Evolutionary conservation across 306 rosid genomes (phyloP).

Genomic region (Canavalia gladiata): DNA sequence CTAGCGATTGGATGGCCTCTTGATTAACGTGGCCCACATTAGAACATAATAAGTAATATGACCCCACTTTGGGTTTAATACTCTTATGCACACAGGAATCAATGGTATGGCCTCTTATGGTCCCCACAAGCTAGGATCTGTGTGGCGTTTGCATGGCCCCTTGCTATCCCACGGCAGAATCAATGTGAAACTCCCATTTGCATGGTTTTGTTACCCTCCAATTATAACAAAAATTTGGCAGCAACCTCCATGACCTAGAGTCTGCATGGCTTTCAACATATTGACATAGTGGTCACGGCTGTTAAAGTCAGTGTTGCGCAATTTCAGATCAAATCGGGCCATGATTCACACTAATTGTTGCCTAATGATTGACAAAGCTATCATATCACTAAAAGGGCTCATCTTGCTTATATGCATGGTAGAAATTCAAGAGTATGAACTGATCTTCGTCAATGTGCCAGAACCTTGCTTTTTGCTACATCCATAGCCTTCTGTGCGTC

Average conservation of each 20-base stretch:
- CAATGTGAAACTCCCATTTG: too few species aligned
- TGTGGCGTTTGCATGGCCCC: too few species aligned
- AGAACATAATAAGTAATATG: too few species aligned
- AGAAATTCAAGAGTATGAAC: slow-evolving; percentile 87
- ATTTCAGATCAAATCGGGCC: slow-evolving; percentile 81
- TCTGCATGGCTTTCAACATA: slow-evolving; percentile 92
- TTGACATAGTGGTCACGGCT: slow-evolving; percentile 92
- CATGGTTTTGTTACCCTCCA: too few species aligned
- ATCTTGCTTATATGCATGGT: slow-evolving; percentile 93
- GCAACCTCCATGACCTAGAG: slow-evolving; percentile 97
- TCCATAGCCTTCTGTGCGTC: slow-evolving; percentile 99
- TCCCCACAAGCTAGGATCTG: too few species aligned
- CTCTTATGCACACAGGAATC: too few species aligned
- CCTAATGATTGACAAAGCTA: slow-evolving; percentile 82
- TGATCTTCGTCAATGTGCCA: slow-evolving; percentile 97
- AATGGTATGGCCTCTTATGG: too few species aligned
- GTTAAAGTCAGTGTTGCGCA: slow-evolving; percentile 89
- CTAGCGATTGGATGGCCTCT: too few species aligned
- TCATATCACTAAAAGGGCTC: slow-evolving; percentile 94
- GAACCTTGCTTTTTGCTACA: slow-evolving; percentile 89
- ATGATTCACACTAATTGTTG: slow-evolving; percentile 90
- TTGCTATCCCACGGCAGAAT: too few species aligned
- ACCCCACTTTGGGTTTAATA: too few species aligned
- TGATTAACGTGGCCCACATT: too few species aligned
- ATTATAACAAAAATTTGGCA: neutral